Conservation (phyloP, 441 rosid genomes). For the Gossypium trilobum region DNA sequence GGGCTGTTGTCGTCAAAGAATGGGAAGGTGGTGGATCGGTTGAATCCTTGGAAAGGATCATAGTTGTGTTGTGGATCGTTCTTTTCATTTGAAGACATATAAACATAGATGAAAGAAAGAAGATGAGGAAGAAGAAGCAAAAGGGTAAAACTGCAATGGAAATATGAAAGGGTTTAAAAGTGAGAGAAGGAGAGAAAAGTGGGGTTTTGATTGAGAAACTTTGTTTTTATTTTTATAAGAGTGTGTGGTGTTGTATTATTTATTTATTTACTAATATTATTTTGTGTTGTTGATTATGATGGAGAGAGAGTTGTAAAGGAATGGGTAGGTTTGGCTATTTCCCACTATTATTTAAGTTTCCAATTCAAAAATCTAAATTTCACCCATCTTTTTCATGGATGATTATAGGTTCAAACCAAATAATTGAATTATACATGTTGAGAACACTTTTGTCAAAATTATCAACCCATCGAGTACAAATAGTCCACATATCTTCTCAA, state of each 20-base stretch:
- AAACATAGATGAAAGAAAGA: conserved; percentile 10
- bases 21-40: conserved; percentile 20
- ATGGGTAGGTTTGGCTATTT: conserved; percentile 19
- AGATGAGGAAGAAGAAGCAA: conserved; percentile 10
- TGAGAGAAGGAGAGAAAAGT: neutral
- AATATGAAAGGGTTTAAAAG: neutral
- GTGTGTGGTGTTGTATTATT: neutral
- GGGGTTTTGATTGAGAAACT: neutral
- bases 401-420: neutral
- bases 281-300: neutral
- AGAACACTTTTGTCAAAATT: neutral
- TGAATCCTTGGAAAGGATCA: conserved; percentile 34
- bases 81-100: conserved; percentile 33
- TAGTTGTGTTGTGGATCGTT: conserved; percentile 31
- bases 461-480: neutral
- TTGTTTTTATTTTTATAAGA: neutral
- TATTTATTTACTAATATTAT: neutral
- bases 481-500: neutral
- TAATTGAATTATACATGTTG: neutral
- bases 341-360: conserved; percentile 5
- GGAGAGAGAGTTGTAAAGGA: conserved; percentile 6
- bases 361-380: neutral
- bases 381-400: neutral
- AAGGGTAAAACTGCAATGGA: neutral
- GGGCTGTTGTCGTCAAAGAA: conserved; percentile 23